phyloP scores from a whole-genome alignment of 75 land plant species.

The Pinus tabuliformis region DNA sequence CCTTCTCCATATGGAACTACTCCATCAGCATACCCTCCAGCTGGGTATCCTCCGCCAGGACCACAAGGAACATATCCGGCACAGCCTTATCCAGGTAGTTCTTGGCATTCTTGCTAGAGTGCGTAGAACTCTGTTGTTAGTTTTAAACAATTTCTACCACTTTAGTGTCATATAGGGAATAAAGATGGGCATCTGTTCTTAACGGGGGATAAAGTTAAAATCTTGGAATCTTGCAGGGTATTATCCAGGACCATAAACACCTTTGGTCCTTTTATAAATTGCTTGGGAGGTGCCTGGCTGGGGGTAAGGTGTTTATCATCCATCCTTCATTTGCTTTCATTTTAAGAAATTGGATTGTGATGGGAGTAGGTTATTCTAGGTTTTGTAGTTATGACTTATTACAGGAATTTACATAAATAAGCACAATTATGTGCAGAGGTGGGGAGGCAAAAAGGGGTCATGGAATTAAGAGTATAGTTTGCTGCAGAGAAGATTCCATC shows the following conservation, averaged over 20 bases:
- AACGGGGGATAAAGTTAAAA: neutral
- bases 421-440: neutral
- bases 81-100: conserved; percentile 11
- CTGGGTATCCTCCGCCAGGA: conserved; percentile 6
- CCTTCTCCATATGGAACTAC: conserved; percentile 12
- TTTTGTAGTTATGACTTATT: neutral
- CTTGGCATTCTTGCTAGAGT: too few relatives aligned
- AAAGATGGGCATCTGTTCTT: neutral
- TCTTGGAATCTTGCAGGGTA: conserved; percentile 2
- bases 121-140: neutral
- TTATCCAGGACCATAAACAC: conserved; percentile 7
- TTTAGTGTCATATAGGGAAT: neutral
- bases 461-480: neutral
- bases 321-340: neutral
- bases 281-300: neutral
- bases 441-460: neutral
- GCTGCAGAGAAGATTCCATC: neutral
- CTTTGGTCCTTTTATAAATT: neutral
- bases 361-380: too few relatives aligned
- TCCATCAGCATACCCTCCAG: conserved; percentile 10
- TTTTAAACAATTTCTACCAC: neutral
- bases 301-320: neutral
- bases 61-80: conserved; percentile 17
- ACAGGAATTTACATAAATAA: neutral
- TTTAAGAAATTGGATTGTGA: neutral